Evolutionary conservation across 1,284 basidiomycete genomes (phyloP), one percentile per base, ranked within the genome.

Genomic region (Phellopilus nigrolimitatus): DNA sequence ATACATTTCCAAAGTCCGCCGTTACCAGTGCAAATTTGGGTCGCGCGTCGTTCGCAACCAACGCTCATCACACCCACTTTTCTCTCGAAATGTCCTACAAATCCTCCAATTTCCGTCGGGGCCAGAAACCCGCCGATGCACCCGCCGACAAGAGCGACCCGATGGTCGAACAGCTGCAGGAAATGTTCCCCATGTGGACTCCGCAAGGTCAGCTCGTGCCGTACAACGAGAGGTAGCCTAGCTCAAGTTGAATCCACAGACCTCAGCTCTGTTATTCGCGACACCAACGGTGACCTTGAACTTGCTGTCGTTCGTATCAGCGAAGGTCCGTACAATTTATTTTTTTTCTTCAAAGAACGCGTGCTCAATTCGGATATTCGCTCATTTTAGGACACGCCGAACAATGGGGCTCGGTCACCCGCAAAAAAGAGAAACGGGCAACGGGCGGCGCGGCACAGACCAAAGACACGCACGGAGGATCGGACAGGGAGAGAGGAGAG

Each of bases 361-460:
- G 52, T 42, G 50, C 37, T 54, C 40, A 52, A 45, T 47, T 43
- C 3, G 46, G 53, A 44, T 21, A 24, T 49, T 59, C 54, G 38
- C 50, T 58, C 41, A 50, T 55, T 44, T 17, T 63, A 92, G 91
- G 91, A 62, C 77, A 77, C 58, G 86, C 78, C 39, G 79, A 85
- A 66, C 89, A 89, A 68, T 95, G 91, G 88, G 89, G 82, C 40
- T 82, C 88, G 42, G 91, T 93, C 58, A 83, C 82, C 60, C 82
- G 80, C 66, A 94, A 93, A 80, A 94, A 91, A 74, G 84, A 89
- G 65, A 91, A 91, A 75, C 88, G 87, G 64, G 53, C 63, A 6
- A 37, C 67, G 1, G 27, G 59, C 33, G 50, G 59, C 57, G 53
- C 54, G 60, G 57, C 61, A 68, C 68, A 55, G 17, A 57, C 61